Base-by-base conservation (phyloP, 345 rosid genomes). In the Geranium rotundifolium region DNA sequence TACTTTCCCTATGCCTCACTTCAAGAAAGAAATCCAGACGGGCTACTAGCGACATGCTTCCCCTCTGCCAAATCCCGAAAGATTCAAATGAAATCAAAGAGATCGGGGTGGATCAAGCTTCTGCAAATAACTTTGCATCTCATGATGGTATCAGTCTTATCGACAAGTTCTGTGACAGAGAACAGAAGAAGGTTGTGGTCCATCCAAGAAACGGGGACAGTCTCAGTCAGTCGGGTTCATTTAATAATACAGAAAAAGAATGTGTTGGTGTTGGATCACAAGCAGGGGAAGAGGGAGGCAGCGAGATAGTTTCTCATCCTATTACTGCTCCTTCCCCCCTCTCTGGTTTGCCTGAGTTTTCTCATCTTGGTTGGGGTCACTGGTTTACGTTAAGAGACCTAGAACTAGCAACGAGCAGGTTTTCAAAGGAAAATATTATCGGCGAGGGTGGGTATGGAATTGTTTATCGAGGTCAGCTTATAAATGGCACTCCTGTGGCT, bases 401-500 rank as follows among this genome's bases (percentile, higher is more conserved):
- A 4, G 71, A 68, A 64, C 17, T 56, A 18, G 71, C 71, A 17
- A 68, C 71, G 3, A 49, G 39, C 23, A 65, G 71, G 34, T 68
- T 68, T 41, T 62, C 71, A 13, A 68, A 68, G 65, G 71, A 68
- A 56, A 68, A 68, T 19, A 59, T 63, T 27, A 61, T 71, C 2
- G 72, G 77, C 56, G 71, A 68, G 65, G 71, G 71, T 56, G 71
- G 71, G 20, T 68, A 68, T 56, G 71, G 71, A 68, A 60, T 68
- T 34, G 71, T 68, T 56, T 68, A 68, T 56, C 60, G 41, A 27
- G 71, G 71, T 18, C 31, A 62, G 27, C 62, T 68, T 54, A 62
- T 68, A 17, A 68, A 68, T 55, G 65, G 65, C 30, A 61, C 71
- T 30, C 71, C 71, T 37, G 71, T 68, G 16, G 71, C 71, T 30